Percentiles rank a stretch among this genome's conserved stretches.
Evolutionary conservation across 148 eudicot species (phyloP).

Genomic region (Chenopodium suecicum): DNA sequence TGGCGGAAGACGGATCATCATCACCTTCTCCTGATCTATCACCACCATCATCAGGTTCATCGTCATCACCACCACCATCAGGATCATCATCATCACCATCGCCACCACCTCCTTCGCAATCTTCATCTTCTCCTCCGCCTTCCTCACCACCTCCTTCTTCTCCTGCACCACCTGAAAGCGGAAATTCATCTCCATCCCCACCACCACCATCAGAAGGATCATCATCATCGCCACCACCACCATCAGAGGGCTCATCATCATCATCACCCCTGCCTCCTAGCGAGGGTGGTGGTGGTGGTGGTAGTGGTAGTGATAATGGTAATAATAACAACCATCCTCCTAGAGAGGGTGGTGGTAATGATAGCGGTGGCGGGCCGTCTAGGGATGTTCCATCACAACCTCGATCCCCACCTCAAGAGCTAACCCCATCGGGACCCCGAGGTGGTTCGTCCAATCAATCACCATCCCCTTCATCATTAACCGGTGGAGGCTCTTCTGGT

Average conservation of each 20-base stretch:
- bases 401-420: not conserved
- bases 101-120: conserved; percentile 13
- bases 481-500: not conserved
- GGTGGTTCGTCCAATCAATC: not conserved
- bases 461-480: not conserved
- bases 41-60: conserved; percentile 6
- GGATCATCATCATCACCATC: conserved; percentile 28
- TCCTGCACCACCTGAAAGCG: not conserved
- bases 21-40: conserved; percentile 23
- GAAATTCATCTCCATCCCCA: not conserved
- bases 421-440: conserved; percentile 4
- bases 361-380: not conserved
- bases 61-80: conserved; percentile 11
- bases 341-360: not conserved
- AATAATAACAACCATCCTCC: not conserved
- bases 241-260: not conserved
- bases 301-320: not conserved
- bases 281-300: not conserved
- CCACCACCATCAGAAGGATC: not conserved
- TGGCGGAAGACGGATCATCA: conserved; percentile 25
- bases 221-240: conserved; percentile 2
- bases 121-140: not conserved
- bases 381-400: not conserved
- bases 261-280: conserved; percentile 8
- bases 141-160: not conserved